phyloP scores from a whole-genome alignment of 176 grass and related monocot genomes.

The Musa acuminata region DNA sequence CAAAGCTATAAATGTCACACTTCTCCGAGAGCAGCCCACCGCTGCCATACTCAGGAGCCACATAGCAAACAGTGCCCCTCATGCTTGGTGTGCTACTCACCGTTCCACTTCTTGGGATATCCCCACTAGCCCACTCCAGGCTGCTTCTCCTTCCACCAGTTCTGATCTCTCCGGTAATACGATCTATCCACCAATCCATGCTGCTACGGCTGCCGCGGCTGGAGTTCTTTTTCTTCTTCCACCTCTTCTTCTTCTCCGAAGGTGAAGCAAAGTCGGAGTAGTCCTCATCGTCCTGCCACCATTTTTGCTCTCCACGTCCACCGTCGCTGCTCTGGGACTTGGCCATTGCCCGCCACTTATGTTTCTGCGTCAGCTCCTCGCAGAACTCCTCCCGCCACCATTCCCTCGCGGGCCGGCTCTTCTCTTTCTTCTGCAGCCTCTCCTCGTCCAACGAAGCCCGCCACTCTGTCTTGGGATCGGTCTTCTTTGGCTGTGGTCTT shows the following conservation, averaged over 20 bases:
- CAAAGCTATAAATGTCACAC: conserved; percentile 96
- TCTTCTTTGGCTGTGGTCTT: conserved; percentile 24
- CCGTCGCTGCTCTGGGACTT: conserved; percentile 45
- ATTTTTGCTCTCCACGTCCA: conserved; percentile 28
- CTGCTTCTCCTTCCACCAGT: conserved; percentile 53
- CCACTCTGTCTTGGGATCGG: conserved; percentile 9
- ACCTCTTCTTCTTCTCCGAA: conserved; percentile 30
- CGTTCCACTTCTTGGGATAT: conserved; percentile 7
- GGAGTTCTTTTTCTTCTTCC: conserved; percentile 55
- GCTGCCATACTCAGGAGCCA: conserved; percentile 71
- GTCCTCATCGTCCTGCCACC: conserved; percentile 35
- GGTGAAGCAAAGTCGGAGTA: conserved; percentile 25
- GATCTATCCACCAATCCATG: conserved; percentile 60
- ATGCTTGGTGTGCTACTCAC: conserved; percentile 89
- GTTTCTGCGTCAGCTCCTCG: conserved; percentile 79
- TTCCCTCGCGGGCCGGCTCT: conserved; percentile 29
- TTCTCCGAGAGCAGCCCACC: conserved; percentile 82
- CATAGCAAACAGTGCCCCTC: conserved; percentile 95
- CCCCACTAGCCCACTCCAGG: conserved; percentile 43
- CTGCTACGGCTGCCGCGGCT: conserved; percentile 31
- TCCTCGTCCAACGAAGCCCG: conserved; percentile 24
- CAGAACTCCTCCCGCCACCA: conserved; percentile 92
- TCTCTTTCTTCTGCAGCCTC: conserved; percentile 40
- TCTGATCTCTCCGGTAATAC: conserved; percentile 48
- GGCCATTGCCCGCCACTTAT: conserved; percentile 42